phyloP scores from a whole-genome alignment of 169 alveolate species.

The Blepharisma undulans region DNA sequence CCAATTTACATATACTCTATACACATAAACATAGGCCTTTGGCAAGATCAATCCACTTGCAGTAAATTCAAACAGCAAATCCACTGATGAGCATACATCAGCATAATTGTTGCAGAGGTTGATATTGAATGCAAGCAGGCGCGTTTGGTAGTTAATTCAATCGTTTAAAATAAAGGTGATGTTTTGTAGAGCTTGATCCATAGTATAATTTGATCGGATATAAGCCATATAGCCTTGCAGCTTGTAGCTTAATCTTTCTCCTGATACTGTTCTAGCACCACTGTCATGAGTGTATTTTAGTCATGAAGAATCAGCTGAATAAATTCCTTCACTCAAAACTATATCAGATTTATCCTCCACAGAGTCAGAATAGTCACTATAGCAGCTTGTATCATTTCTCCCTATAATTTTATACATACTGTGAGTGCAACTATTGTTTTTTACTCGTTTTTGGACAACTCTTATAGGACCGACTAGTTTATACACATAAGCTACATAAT shows the following conservation, averaged over 20 bases:
- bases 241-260: background rate
- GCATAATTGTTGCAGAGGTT: conserved; percentile 6
- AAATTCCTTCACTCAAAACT: background rate
- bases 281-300: background rate
- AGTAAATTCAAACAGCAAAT: conserved; percentile 11
- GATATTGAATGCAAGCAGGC: background rate
- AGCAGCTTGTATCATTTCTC: background rate
- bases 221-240: conserved; percentile 20
- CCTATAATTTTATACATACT: background rate
- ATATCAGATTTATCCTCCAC: background rate
- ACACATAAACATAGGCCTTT: background rate
- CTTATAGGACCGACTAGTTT: conserved; percentile 31
- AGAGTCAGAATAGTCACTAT: background rate
- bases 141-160: conserved; percentile 12
- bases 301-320: background rate
- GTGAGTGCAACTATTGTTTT: background rate
- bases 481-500: background rate
- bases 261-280: conserved; percentile 5
- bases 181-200: background rate
- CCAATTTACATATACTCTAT: conserved; percentile 7
- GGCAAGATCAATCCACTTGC: conserved; percentile 20
- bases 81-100: conserved; percentile 1
- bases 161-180: background rate
- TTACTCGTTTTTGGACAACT: conserved; percentile 21
- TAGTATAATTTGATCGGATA: background rate